phyloP scores from a whole-genome alignment of 257 asterid genomes.

The Plectranthus barbatus region DNA sequence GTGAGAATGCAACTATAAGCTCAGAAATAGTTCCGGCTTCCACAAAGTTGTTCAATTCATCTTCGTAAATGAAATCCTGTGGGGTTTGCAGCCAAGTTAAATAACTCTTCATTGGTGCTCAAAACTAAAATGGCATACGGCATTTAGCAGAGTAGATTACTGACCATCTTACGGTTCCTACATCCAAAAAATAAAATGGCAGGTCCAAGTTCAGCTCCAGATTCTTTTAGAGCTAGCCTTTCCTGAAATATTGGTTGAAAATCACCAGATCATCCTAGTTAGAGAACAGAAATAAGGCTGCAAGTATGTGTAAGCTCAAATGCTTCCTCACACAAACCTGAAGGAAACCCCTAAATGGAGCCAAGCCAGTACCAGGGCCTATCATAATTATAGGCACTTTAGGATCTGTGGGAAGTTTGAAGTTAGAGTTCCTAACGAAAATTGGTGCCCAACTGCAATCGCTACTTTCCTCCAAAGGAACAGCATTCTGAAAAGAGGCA shows the following conservation, averaged over 20 bases:
- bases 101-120: background rate
- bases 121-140: background rate
- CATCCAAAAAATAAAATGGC: constrained; percentile 84
- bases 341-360: constrained; percentile 98
- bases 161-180: constrained; percentile 81
- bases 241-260: constrained; percentile 48
- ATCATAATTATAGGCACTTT: constrained; percentile 80
- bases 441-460: constrained; percentile 81
- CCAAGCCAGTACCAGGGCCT: constrained; percentile 99
- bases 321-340: constrained; percentile 49
- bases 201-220: constrained; percentile 83
- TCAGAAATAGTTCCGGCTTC: constrained; percentile 69
- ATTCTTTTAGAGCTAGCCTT: constrained; percentile 78
- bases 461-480: constrained; percentile 57
- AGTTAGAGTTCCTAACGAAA: constrained; percentile 77
- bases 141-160: constrained; percentile 19
- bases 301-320: background rate
- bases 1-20: constrained; percentile 78
- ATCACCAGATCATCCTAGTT: background rate
- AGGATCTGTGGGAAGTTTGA: constrained; percentile 78
- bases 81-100: background rate
- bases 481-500: constrained; percentile 56
- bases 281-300: background rate
- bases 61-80: constrained; percentile 86
- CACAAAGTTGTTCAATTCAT: constrained; percentile 59